Conservation (phyloP, 352 stramenopile species). For the Phytophthora megakarya region DNA sequence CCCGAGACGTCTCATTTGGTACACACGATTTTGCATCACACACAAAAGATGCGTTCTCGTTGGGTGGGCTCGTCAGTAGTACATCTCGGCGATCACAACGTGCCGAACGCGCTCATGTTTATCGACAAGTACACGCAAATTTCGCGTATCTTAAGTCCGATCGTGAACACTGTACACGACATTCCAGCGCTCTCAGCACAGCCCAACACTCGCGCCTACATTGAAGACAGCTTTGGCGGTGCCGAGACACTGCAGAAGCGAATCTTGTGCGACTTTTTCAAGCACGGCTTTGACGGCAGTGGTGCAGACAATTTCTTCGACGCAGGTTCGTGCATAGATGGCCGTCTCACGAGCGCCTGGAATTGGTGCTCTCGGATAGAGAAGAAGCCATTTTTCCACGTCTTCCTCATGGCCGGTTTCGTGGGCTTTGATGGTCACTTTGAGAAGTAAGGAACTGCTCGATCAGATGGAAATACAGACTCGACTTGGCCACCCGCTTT, state of each 20-base stretch:
- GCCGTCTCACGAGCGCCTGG: slow-evolving; percentile 91
- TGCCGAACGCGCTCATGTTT: slow-evolving; percentile 95
- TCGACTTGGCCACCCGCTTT: slow-evolving; percentile 21
- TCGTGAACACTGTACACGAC: slow-evolving; percentile 64
- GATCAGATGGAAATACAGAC: slow-evolving; percentile 31
- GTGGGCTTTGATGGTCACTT: slow-evolving; percentile 94
- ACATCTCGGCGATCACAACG: slow-evolving; percentile 94
- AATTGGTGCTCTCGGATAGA: slow-evolving; percentile 93
- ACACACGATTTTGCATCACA: slow-evolving; percentile 55
- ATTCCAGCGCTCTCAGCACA: slow-evolving; percentile 47
- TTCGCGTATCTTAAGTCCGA: slow-evolving; percentile 64
- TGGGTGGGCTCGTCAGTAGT: slow-evolving; percentile 92
- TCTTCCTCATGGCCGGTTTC: slow-evolving; percentile 92
- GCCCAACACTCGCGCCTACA: slow-evolving; percentile 64
- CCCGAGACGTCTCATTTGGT: slow-evolving; percentile 60
- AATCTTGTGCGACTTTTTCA: slow-evolving; percentile 93
- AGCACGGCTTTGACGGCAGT: slow-evolving; percentile 92
- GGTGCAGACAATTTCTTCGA: slow-evolving; percentile 90
- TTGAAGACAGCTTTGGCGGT: slow-evolving; percentile 74
- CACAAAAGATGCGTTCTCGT: slow-evolving; percentile 45
- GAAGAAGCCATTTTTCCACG: slow-evolving; percentile 92
- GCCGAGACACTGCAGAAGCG: slow-evolving; percentile 71
- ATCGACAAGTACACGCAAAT: slow-evolving; percentile 97
- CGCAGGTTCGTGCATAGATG: slow-evolving; percentile 90
- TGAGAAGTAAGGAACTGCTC: slow-evolving; percentile 61